A percentile compares a stretch with the other conserved stretches of the same genome.
Conservation (phyloP, 805 yeast genomes). For the Lipomyces starkeyi region DNA sequence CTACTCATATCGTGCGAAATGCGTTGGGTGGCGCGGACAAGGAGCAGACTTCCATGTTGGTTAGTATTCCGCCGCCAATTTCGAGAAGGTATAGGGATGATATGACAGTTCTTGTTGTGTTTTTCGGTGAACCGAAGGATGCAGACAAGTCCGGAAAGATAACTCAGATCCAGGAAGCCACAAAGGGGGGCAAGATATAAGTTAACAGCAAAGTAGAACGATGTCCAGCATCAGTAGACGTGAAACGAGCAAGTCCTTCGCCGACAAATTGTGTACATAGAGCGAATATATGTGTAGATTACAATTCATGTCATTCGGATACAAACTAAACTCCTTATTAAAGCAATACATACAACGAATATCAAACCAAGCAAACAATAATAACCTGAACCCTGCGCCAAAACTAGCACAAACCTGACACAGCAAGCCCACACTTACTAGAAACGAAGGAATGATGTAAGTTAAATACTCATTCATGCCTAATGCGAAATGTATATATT, state of each 20-base stretch:
- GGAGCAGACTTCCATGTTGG: slow-evolving; percentile 86
- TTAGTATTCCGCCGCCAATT: slow-evolving; percentile 88
- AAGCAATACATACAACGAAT: neutral
- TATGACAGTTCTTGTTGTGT: slow-evolving; percentile 92
- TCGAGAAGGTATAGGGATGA: slow-evolving; percentile 95
- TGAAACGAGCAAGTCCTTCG: neutral
- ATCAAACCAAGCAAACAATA: neutral
- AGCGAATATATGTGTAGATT: neutral
- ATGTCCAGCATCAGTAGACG: neutral
- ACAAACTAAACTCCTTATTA: neutral
- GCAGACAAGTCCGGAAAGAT: slow-evolving; percentile 21
- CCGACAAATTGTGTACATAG: neutral
- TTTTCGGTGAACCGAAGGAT: slow-evolving; percentile 64
- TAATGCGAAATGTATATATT: neutral
- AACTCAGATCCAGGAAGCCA: slow-evolving; percentile 15
- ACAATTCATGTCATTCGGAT: neutral
- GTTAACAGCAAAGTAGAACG: neutral
- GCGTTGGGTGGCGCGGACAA: slow-evolving; percentile 89
- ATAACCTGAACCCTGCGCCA: slow-evolving; percentile 1
- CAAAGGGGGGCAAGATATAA: slow-evolving; percentile 8
- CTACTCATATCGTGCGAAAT: slow-evolving; percentile 92
- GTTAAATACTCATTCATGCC: neutral
- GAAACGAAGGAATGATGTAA: neutral
- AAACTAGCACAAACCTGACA: neutral
- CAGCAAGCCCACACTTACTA: neutral